These are phyloP conservation scores for Basipetospora chlamydospora DNA, from an alignment of 2,329 filamentous ascomycete genomes.

Conservation along the genomic window DNA sequence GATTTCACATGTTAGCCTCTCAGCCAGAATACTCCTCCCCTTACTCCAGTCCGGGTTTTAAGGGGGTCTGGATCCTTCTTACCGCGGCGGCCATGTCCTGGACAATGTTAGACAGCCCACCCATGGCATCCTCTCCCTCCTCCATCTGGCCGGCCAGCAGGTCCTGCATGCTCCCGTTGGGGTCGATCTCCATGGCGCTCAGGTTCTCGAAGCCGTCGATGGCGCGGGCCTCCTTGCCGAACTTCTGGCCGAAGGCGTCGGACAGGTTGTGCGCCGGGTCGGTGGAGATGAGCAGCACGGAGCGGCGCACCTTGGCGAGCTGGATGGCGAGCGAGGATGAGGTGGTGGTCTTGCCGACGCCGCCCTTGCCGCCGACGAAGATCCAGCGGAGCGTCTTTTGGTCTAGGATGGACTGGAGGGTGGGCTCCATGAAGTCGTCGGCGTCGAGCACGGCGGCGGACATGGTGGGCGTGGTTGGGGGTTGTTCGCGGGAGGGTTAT, in stretches of 20 bases:
- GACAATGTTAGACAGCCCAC: slow-evolving; percentile 86
- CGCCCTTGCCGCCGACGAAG: slow-evolving; percentile 96
- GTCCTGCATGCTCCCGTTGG: slow-evolving; percentile 95
- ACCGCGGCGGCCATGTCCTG: slow-evolving; percentile 95
- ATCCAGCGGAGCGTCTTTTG: slow-evolving; percentile 96
- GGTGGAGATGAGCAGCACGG: slow-evolving; percentile 92
- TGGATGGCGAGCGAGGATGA: slow-evolving; percentile 97
- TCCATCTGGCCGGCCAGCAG: slow-evolving; percentile 65
- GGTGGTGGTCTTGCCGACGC: slow-evolving; percentile 98
- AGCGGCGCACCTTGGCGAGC: slow-evolving; percentile 86
- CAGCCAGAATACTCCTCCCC: too few relatives aligned
- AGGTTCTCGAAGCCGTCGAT: slow-evolving; percentile 87
- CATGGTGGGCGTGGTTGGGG: slow-evolving; percentile 15
- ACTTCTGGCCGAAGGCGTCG: slow-evolving; percentile 97
- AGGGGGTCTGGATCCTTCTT: slow-evolving; percentile 22
- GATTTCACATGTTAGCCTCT: too few relatives aligned
- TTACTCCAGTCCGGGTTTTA: too few relatives aligned
- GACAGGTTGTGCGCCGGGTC: slow-evolving; percentile 96
- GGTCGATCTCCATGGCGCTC: slow-evolving; percentile 98
- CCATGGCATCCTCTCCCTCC: slow-evolving; percentile 45
- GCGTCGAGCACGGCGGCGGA: slow-evolving; percentile 24
- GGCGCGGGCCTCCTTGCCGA: slow-evolving; percentile 92
- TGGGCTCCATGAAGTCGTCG: slow-evolving; percentile 75
- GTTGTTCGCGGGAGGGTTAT: background rate
- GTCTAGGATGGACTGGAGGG: slow-evolving; percentile 86